phyloP scores from a whole-genome alignment of 106 monocot genomes.

The Acanthochlamys bracteata region DNA sequence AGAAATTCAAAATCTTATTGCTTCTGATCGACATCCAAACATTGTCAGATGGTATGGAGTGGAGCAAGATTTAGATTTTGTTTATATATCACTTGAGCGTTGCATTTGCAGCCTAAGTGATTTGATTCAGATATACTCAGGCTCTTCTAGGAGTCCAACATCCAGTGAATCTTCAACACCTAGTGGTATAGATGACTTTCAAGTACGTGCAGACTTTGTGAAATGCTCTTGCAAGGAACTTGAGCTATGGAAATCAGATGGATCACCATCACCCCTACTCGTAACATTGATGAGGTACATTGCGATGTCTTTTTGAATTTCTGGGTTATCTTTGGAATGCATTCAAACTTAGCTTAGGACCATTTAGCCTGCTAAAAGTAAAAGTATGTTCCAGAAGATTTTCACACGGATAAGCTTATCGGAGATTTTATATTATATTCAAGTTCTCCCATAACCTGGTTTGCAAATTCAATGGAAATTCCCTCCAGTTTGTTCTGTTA shows the following conservation, averaged over 20 bases:
- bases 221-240: constrained; percentile 26
- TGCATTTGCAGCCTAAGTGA: constrained; percentile 77
- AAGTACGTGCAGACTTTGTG: constrained; percentile 4
- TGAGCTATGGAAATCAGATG: constrained; percentile 71
- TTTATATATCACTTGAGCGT: constrained; percentile 87
- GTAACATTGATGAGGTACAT: constrained; percentile 96
- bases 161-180: constrained; percentile 10
- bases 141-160: constrained; percentile 14
- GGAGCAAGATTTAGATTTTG: constrained; percentile 86
- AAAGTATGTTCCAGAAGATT: too few species aligned
- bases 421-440: too few species aligned
- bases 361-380: too few species aligned
- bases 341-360: too few species aligned
- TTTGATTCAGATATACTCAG: constrained; percentile 45
- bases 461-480: too few species aligned
- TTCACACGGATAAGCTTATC: too few species aligned
- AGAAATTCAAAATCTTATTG: constrained; percentile 85
- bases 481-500: too few species aligned
- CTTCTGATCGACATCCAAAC: constrained; percentile 87
- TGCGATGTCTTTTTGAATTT: not conserved
- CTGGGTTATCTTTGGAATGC: too few species aligned
- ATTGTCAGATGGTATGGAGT: constrained; percentile 90
- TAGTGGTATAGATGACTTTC: constrained; percentile 12
- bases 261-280: constrained; percentile 66
- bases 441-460: too few species aligned